Evolutionary conservation across 2,329 filamentous ascomycete genomes (phyloP), one percentile per base, ranked within the genome.

Genomic region (Metarhizium rileyi): DNA sequence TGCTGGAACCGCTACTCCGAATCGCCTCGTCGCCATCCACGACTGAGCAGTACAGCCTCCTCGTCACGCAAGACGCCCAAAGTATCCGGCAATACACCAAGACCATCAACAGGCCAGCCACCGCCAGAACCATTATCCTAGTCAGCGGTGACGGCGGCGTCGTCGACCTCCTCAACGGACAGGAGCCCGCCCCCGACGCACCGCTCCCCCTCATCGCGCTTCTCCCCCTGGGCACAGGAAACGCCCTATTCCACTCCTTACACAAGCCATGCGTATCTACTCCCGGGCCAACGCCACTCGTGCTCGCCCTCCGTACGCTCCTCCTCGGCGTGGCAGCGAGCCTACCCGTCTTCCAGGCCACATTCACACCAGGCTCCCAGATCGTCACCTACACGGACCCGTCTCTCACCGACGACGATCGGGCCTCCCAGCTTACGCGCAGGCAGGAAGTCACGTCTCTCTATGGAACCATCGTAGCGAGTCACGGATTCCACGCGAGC

Each of bases 71-170:
- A 23, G 84, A 78, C 27, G 70, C 76, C 1, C 68, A 79, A 2
- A 86, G 78, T 12, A 76, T 96, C 38, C 71, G 73, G 5, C 71
- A 85, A 1, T 79, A 94, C 48, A 78, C 84, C 0, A 58, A 55
- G 3, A 43, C 56, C 2, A 56, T 73, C 1, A 55, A 67, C 5
- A 56, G 45, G 8, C 18, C 38, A 2, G n/a, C 30, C 1, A 14
- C 63, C n/a, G 50, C 50, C n/a, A 49, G 53, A 47, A 82, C 83
- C 0, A 74, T 96, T 25, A 68, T 96, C 27, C 75, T 97, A 12
- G 74, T 96, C 5, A 91, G 86, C 45, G 91, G 91, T 6, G 91
- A 97, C 64, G 91, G 91, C 14, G 91, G 90, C 5, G 66, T 95
- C 2, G 77, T 90, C 18, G 91, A 97, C 58, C 71, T 93, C 1